phyloP scores from a whole-genome alignment of 2,329 filamentous ascomycete species.

The Huntiella omanensis region DNA sequence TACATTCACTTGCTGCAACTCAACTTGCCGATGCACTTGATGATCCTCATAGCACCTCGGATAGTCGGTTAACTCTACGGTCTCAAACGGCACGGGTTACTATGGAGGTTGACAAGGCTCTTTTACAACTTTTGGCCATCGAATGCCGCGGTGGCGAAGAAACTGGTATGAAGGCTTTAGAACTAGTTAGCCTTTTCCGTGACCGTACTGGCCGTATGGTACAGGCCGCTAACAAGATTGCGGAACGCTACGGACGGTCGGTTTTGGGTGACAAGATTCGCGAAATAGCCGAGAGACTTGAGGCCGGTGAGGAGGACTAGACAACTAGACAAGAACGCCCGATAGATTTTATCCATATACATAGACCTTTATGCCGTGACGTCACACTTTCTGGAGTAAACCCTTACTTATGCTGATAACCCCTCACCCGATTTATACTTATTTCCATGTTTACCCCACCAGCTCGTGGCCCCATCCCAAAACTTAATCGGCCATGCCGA shows the following conservation, averaged over 20 bases:
- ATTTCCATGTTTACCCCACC: no score
- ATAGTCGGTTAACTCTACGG: constrained; percentile 35
- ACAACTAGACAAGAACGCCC: background rate
- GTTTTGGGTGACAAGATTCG: constrained; percentile 81
- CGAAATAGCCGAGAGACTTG: constrained; percentile 17
- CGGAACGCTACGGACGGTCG: constrained; percentile 60
- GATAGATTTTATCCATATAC: no score
- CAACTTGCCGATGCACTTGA: constrained; percentile 60
- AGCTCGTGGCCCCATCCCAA: no score
- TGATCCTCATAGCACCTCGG: constrained; percentile 30
- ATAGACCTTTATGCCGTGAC: no score
- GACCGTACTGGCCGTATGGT: constrained; percentile 78
- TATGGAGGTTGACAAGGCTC: constrained; percentile 71
- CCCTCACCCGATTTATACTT: no score
- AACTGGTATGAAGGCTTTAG: constrained; percentile 80
- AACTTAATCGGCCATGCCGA: no score
- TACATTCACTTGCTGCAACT: constrained; percentile 50
- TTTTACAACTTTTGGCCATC: constrained; percentile 71
- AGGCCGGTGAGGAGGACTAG: constrained; percentile 5
- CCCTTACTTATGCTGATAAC: no score
- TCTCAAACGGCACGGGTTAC: constrained; percentile 51
- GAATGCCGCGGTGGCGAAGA: constrained; percentile 92
- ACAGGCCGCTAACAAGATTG: constrained; percentile 78
- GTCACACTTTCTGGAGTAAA: no score
- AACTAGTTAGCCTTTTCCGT: constrained; percentile 71